Percentiles rank a stretch among this genome's conserved stretches.
Conservation (phyloP, 768 basidiomycete genomes). For the Ramaria sp. region DNA sequence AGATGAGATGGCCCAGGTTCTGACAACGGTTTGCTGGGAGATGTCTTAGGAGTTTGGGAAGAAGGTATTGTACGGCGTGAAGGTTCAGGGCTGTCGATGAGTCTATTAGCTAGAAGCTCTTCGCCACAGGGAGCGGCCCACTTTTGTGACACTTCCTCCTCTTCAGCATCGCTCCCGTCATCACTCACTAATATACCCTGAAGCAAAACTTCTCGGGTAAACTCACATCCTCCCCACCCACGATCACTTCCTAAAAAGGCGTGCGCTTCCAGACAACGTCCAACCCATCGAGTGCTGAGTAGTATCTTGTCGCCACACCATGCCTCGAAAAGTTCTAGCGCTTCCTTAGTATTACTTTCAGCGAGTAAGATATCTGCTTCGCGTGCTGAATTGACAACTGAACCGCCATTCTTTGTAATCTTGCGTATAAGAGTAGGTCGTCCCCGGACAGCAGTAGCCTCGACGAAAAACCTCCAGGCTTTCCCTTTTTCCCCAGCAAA, state of each 20-base stretch:
- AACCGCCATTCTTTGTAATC: neutral
- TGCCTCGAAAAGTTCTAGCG: neutral
- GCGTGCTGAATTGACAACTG: neutral
- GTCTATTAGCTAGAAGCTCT: neutral
- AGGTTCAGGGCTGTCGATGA: neutral
- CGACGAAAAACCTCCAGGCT: neutral
- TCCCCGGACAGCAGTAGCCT: neutral
- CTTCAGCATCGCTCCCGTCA: neutral
- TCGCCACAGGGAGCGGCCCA: neutral
- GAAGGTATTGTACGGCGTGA: neutral
- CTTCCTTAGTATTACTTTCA: slow-evolving; percentile 2
- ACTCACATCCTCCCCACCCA: neutral
- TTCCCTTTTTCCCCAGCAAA: neutral
- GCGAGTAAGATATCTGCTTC: slow-evolving; percentile 7
- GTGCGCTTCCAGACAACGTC: neutral
- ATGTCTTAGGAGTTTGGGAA: neutral
- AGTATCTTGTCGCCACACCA: slow-evolving; percentile 5
- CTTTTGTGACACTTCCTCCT: neutral
- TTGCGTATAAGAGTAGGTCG: neutral
- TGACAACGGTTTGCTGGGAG: neutral
- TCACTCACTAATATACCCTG: neutral
- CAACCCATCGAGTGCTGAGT: neutral
- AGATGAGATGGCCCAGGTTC: neutral
- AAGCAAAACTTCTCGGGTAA: neutral
- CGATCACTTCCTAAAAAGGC: neutral